Evolutionary conservation across 257 asterid genomes (phyloP).

Genomic region (Salvia rosmarinus): DNA sequence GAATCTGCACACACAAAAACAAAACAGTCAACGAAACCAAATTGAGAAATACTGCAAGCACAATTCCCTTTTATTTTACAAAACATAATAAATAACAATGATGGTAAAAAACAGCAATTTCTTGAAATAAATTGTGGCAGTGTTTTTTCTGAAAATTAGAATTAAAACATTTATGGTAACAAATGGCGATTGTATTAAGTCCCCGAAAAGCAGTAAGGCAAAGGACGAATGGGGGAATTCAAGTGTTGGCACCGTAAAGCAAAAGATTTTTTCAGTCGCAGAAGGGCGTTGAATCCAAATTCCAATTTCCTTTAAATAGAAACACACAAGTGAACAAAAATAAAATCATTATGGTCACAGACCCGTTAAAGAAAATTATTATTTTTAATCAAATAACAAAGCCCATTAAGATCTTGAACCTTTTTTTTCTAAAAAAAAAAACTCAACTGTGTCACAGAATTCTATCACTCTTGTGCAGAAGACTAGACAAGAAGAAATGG

Average conservation of each 20-base stretch:
- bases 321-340: conserved; percentile 20
- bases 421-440: not conserved
- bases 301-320: conserved; percentile 34
- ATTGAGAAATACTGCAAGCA: not conserved
- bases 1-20: conserved; percentile 38
- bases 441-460: not conserved
- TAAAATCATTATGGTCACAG: conserved; percentile 8
- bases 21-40: conserved; percentile 20
- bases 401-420: conserved; percentile 26
- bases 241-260: conserved; percentile 46
- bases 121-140: conserved; percentile 22
- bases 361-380: conserved; percentile 29
- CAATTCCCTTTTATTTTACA: not conserved
- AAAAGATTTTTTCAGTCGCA: conserved; percentile 39
- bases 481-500: conserved; percentile 1
- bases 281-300: conserved; percentile 25
- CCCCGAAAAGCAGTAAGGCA: conserved; percentile 23
- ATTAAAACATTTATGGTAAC: conserved; percentile 30
- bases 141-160: conserved; percentile 10
- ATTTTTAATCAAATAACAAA: conserved; percentile 4
- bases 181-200: conserved; percentile 26
- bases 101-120: conserved; percentile 6
- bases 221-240: conserved; percentile 59
- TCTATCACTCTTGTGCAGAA: conserved; percentile 10
- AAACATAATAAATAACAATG: not conserved